A percentile compares a stretch with the other conserved stretches of the same genome.
Conservation (phyloP, 1,139 yeast species). For the Pichia inconspicua region DNA sequence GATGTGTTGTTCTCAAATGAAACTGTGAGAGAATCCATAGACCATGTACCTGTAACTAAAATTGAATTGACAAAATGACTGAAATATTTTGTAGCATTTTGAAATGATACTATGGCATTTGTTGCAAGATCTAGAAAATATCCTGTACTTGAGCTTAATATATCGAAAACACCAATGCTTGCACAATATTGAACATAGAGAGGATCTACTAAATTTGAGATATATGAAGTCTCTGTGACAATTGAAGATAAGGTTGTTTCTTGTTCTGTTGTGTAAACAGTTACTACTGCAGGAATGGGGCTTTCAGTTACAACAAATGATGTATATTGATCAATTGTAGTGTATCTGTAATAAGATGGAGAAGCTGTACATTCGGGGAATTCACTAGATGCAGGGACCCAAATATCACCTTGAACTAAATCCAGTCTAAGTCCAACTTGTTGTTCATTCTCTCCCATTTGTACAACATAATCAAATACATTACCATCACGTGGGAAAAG, state of each 20-base stretch:
- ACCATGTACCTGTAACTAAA: conserved; percentile 19
- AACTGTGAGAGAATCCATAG: conserved; percentile 18
- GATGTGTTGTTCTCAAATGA: background rate
- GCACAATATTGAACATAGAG: conserved; percentile 8
- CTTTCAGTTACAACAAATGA: background rate
- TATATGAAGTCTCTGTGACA: conserved; percentile 9
- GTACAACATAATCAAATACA: conserved; percentile 29
- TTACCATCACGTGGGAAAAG: conserved; percentile 5
- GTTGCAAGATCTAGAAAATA: conserved; percentile 6
- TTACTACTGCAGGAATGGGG: conserved; percentile 7
- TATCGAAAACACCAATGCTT: conserved; percentile 13
- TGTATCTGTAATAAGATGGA: background rate
- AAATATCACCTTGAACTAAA: conserved; percentile 34
- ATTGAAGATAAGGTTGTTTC: conserved; percentile 5
- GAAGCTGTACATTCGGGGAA: conserved; percentile 21
- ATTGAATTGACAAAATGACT: conserved; percentile 14
- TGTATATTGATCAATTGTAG: conserved; percentile 2
- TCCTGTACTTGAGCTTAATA: conserved; percentile 11
- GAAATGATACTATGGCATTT: background rate
- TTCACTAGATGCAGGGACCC: conserved; percentile 30
- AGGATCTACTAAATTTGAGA: conserved; percentile 1
- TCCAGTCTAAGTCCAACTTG: conserved; percentile 32
- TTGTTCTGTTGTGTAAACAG: background rate
- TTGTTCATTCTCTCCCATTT: conserved; percentile 33
- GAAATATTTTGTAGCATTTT: conserved; percentile 11